Evolutionary conservation across 257 asterid species (phyloP).

Genomic region (Gentiana dahurica): DNA sequence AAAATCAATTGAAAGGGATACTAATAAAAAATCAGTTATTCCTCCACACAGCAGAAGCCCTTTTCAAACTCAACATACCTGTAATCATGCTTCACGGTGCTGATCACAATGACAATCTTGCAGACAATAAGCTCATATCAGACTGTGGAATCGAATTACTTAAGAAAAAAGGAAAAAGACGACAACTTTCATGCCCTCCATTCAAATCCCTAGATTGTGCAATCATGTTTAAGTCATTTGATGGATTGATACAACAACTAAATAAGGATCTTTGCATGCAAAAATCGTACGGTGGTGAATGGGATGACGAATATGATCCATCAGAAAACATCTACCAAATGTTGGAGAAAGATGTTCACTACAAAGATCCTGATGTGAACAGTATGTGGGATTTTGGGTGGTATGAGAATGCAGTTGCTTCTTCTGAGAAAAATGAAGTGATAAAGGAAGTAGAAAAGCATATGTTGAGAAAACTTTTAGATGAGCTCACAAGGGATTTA

Average conservation of each 20-base stretch:
- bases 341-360: conserved; percentile 49
- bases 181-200: conserved; percentile 33
- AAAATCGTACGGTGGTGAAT: conserved; percentile 25
- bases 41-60: conserved; percentile 72
- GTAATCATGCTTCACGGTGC: conserved; percentile 39
- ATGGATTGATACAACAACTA: conserved; percentile 56
- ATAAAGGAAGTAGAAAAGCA: conserved; percentile 52
- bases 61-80: conserved; percentile 80
- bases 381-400: conserved; percentile 79
- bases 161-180: conserved; percentile 61
- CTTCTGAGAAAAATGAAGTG: conserved; percentile 43
- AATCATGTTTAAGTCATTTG: conserved; percentile 36
- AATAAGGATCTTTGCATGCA: conserved; percentile 49
- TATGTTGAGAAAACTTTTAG: conserved; percentile 57
- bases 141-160: conserved; percentile 73
- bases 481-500: conserved; percentile 54
- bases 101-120: conserved; percentile 27
- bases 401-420: conserved; percentile 29
- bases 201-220: conserved; percentile 11
- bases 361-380: conserved; percentile 39
- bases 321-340: conserved; percentile 39
- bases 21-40: conserved; percentile 51
- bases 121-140: conserved; percentile 34
- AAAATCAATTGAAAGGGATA: conserved; percentile 56
- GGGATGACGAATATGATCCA: conserved; percentile 26